Evolutionary conservation across 2,329 filamentous ascomycete species (phyloP), one percentile per base, ranked within the genome.

Genomic region (Fusarium sp.): DNA sequence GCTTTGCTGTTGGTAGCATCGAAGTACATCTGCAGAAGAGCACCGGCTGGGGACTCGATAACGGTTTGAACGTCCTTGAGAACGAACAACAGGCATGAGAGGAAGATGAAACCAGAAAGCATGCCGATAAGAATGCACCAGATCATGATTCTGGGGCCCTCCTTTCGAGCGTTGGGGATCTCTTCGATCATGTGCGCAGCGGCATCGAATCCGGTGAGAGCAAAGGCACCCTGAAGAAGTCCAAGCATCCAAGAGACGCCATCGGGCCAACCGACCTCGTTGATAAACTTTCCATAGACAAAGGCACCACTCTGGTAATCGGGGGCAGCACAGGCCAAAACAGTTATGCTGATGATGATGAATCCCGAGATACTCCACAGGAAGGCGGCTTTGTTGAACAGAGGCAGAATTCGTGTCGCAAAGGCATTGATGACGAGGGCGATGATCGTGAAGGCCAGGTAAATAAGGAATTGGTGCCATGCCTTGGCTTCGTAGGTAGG

Each of bases 391-490:
- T 92, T 90, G 78, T 91, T 94, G 74, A 94, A 84, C 18, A 87
- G 85, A 0, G 92, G 92, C 8, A 94, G 84, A 8, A 90, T 77
- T 7, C 78, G 74, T 3, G 79, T 82, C n/a, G 87, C 84, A 73
- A 93, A 92, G 4, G 90, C 88, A 72, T 94, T 94, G 80, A 93
- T 83, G 54, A 88, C 63, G 66, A 93, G 89, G 7, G 90, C 90
- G 22, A 88, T 81, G 28, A 90, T 66, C 11, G 89, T 91, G 78
- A 90, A 91, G 12, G 81, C 91, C 50, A 92, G 86, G 80, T 94
- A 94, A 54, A 94, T 91, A 35, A 94, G 83, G 80, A 94, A 94
- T 73, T 93, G 90, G 75, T 94, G 92, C 90, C 92, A 94, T 8
- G 88, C 78, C 77, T 91, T 81, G 5, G 88, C 68, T 28, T 85